Conservation (phyloP, 129 eudicot genomes). For the Pittosporum tobira region DNA sequence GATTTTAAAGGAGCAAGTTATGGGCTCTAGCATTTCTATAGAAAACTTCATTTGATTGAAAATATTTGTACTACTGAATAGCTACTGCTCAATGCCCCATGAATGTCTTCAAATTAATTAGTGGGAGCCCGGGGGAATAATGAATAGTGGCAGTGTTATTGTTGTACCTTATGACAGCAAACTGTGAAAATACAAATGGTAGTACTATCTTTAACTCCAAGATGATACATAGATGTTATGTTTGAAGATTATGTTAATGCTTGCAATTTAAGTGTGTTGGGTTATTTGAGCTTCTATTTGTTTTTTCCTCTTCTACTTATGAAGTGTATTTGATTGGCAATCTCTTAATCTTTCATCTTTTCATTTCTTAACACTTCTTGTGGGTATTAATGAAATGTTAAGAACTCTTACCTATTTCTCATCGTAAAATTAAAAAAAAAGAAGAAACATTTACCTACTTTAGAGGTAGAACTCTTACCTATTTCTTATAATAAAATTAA, state of each 20-base stretch:
- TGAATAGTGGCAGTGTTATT: neutral
- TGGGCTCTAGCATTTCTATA: slow-evolving; percentile 9
- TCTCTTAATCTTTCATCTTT: no score
- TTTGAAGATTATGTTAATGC: neutral
- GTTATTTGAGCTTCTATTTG: no score
- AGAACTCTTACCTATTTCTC: no score
- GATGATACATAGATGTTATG: neutral
- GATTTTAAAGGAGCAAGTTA: slow-evolving; percentile 43
- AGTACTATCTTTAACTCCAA: neutral
- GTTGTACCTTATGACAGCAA: neutral
- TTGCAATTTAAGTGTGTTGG: neutral
- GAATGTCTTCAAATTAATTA: neutral
- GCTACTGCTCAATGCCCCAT: neutral
- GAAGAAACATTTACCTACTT: no score
- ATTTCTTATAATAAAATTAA: no score
- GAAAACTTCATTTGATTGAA: neutral
- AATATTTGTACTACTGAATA: neutral
- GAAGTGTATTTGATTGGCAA: no score
- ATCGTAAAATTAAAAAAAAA: no score
- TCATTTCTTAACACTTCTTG: no score
- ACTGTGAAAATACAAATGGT: no score
- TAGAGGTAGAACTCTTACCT: no score
- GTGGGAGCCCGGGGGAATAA: neutral
- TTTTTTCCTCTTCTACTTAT: no score
- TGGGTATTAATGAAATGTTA: no score